Conservation (phyloP, 2,329 filamentous ascomycete species). For the Penicillium sp. region DNA sequence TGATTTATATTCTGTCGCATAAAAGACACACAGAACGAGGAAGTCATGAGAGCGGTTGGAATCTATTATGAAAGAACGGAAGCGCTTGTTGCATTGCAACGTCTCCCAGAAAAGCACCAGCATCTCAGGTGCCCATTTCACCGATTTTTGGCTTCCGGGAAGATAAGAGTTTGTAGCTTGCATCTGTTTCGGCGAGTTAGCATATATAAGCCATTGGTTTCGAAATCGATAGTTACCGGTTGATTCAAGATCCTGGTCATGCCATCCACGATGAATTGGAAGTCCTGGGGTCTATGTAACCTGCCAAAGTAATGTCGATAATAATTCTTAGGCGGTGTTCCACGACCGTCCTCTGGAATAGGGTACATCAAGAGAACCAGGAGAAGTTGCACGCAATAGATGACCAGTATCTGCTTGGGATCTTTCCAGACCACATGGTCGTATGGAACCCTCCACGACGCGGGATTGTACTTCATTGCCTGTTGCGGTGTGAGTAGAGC, state of each 20-base stretch:
- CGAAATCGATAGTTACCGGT: conserved; percentile 52
- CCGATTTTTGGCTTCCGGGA: conserved; percentile 75
- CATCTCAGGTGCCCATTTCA: conserved; percentile 91
- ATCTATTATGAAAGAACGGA: conserved; percentile 94
- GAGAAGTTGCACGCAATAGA: conserved; percentile 89
- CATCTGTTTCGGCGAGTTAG: conserved; percentile 49
- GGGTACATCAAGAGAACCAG: conserved; percentile 83
- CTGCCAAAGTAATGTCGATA: conserved; percentile 91
- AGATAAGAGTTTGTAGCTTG: conserved; percentile 87
- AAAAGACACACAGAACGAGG: conserved; percentile 84
- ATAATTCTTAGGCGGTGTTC: conserved; percentile 75
- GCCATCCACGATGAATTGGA: conserved; percentile 94
- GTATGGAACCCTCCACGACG: conserved; percentile 90
- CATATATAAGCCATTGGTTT: background rate
- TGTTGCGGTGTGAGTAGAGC: conserved; percentile 39
- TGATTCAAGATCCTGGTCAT: conserved; percentile 92
- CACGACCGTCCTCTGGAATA: conserved; percentile 72
- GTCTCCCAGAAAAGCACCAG: conserved; percentile 98
- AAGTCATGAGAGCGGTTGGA: conserved; percentile 93
- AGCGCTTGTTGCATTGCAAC: conserved; percentile 95
- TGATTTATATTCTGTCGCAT: conserved; percentile 83
- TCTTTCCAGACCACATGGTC: conserved; percentile 91
- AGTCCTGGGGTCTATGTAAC: conserved; percentile 90
- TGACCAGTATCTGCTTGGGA: conserved; percentile 84
- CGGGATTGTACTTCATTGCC: conserved; percentile 94